Percentiles rank a stretch among this genome's conserved stretches.
phyloP scores from a whole-genome alignment of 495 filamentous ascomycete species.

The Penicillium coprophilum region DNA sequence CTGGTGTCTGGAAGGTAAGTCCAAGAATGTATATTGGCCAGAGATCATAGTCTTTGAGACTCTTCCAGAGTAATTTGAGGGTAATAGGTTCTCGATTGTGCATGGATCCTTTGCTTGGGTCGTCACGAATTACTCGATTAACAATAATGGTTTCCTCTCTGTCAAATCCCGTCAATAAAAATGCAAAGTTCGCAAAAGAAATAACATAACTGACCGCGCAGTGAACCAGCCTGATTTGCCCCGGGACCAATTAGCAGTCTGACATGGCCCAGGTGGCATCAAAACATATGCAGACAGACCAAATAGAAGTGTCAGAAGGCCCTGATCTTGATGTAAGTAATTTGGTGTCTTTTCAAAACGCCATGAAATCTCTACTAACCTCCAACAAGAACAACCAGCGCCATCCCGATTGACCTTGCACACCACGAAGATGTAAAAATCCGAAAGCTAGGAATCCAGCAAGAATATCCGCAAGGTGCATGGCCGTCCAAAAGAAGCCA shows the following conservation, averaged over 20 bases:
- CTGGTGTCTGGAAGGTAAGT: conserved; percentile 52
- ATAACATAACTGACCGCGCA: conserved; percentile 44
- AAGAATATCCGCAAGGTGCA: conserved; percentile 53
- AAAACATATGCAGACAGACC: conserved; percentile 60
- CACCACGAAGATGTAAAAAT: conserved; percentile 43
- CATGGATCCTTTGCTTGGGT: conserved; percentile 68
- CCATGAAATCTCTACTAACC: conserved; percentile 13
- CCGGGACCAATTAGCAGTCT: conserved; percentile 62
- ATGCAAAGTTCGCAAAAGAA: not conserved
- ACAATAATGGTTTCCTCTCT: conserved; percentile 63
- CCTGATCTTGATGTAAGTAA: conserved; percentile 14
- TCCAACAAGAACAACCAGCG: conserved; percentile 49
- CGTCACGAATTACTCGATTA: conserved; percentile 71
- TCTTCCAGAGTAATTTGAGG: conserved; percentile 46
- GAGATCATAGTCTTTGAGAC: conserved; percentile 55
- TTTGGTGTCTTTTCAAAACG: not conserved
- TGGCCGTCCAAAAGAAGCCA: conserved; percentile 59
- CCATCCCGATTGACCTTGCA: conserved; percentile 31
- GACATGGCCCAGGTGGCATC: conserved; percentile 63
- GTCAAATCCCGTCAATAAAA: not conserved
- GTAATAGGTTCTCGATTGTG: conserved; percentile 58
- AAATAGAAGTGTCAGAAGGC: conserved; percentile 51
- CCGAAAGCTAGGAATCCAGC: conserved; percentile 51
- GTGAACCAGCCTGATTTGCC: conserved; percentile 73
- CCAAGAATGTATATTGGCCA: conserved; percentile 56